Conservation (phyloP, 208 protist genomes). For the Acanthamoeba lugdunensis region DNA sequence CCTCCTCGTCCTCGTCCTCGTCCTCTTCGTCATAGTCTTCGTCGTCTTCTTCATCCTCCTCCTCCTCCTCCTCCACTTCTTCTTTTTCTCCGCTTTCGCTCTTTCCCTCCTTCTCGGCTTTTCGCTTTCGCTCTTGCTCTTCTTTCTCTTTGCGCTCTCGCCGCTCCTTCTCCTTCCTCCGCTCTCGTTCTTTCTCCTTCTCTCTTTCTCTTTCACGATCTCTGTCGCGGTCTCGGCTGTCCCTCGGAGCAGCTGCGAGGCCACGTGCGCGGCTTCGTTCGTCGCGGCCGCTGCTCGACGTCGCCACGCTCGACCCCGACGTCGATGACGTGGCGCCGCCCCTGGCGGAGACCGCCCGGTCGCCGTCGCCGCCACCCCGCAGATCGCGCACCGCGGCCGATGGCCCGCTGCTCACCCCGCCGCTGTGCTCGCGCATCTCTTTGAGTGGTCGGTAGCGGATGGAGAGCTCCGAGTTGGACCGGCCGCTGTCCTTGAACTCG, state of each 20-base stretch:
- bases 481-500: no score
- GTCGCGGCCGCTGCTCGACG: not conserved
- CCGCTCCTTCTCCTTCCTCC: not conserved
- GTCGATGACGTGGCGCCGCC: no score
- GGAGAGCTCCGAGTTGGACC: no score
- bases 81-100: not conserved
- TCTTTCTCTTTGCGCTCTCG: not conserved
- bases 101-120: not conserved
- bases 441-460: no score
- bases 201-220: not conserved
- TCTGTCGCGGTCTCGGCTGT: not conserved
- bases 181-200: not conserved
- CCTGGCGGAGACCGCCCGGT: no score
- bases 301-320: no score
- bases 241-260: not conserved
- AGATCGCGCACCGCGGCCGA: no score
- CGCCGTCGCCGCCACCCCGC: no score
- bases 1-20: not conserved
- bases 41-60: not conserved
- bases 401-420: no score
- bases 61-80: not conserved
- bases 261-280: not conserved
- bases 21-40: not conserved
- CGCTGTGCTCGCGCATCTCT: no score
- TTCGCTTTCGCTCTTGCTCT: not conserved